phyloP scores from a whole-genome alignment of 1,139 yeast species.

The Taiozyma sp. region DNA sequence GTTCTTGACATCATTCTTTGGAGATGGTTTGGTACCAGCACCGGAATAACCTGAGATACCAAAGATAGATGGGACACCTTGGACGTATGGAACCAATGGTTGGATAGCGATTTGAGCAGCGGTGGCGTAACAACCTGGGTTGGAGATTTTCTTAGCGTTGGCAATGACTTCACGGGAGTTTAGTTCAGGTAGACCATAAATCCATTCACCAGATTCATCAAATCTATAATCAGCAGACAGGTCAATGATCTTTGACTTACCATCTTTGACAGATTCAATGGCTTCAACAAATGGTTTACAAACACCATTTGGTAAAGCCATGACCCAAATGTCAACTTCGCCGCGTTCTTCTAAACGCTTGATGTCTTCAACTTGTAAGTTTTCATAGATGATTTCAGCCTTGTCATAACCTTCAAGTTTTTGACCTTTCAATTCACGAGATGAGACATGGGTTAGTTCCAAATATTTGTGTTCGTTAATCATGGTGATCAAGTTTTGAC shows the following conservation, averaged over 20 bases:
- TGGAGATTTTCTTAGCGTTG: slow-evolving; percentile 77
- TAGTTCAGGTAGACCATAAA: slow-evolving; percentile 85
- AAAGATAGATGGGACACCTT: slow-evolving; percentile 76
- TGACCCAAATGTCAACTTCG: slow-evolving; percentile 93
- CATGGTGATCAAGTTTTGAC: slow-evolving; percentile 83
- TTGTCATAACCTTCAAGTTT: slow-evolving; percentile 84
- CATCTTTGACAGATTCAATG: slow-evolving; percentile 53
- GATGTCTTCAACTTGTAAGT: slow-evolving; percentile 83
- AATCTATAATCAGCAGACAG: slow-evolving; percentile 95
- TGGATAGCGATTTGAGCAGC: slow-evolving; percentile 93
- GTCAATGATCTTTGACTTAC: slow-evolving; percentile 77
- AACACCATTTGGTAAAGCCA: slow-evolving; percentile 98
- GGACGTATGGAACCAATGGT: slow-evolving; percentile 61
- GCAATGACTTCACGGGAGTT: slow-evolving; percentile 61
- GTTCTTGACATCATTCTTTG: slow-evolving; percentile 78
- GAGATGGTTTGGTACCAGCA: slow-evolving; percentile 98
- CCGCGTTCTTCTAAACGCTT: slow-evolving; percentile 66
- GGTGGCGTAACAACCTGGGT: slow-evolving; percentile 99
- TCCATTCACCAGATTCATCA: slow-evolving; percentile 84
- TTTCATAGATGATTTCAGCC: slow-evolving; percentile 71
- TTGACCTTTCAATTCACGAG: slow-evolving; percentile 89
- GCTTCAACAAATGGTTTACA: slow-evolving; percentile 97
- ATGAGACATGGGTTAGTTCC: slow-evolving; percentile 88
- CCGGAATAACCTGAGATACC: slow-evolving; percentile 99
- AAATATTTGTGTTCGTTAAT: slow-evolving; percentile 83